Evolutionary conservation across 768 basidiomycete species (phyloP), one percentile per base, ranked within the genome.

Genomic region (Boletus pseudopeckii): DNA sequence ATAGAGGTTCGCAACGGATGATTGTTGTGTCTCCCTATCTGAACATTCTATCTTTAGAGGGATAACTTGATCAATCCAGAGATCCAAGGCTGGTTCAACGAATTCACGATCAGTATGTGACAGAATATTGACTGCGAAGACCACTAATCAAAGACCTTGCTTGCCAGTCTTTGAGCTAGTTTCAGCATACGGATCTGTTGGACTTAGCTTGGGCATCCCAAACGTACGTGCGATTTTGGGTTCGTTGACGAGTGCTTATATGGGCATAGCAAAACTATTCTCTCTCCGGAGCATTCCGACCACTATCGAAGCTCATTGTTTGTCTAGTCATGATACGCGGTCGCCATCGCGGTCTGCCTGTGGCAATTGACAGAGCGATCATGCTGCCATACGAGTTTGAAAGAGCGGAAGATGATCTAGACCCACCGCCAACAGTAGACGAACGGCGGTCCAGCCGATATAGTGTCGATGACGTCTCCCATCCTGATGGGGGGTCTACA

Each of bases 261-360:
- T 32, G 48, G 7, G 34, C 24, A 5, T 57, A 97, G 93, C 77
- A 81, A 66, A 88, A 89, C 65, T 91, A 83, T 62, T 91, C 90
- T 0, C 80, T 98, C 50, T 82, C 83, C 6, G 95, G 92, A 2
- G 82, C 86, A 10, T 84, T 95, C 54, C 75, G 78, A 14, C 81
- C 87, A 0, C 71, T 97, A 6, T 94, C 93, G 0, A 98, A 98
- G 70, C 78, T 98, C 34, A 84, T 98, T 52, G 61, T 98, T 26
- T 86, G 84, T 64, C 69, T 81, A 10, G 92, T 98, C 60, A 98
- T 98, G 92, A 79, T 99, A 56, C 88, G 97, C 53, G 93, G 94
- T 8, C 82, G 92, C 13, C 94, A 98, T 69, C 86, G 94, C 44
- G 91, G 92, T 36, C 74, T 93, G 7, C 91, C 91, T 0, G 86